These are phyloP conservation scores for Kingdonia uniflora DNA, from an alignment of 164 flowering plant species.

Conservation along the genomic window DNA sequence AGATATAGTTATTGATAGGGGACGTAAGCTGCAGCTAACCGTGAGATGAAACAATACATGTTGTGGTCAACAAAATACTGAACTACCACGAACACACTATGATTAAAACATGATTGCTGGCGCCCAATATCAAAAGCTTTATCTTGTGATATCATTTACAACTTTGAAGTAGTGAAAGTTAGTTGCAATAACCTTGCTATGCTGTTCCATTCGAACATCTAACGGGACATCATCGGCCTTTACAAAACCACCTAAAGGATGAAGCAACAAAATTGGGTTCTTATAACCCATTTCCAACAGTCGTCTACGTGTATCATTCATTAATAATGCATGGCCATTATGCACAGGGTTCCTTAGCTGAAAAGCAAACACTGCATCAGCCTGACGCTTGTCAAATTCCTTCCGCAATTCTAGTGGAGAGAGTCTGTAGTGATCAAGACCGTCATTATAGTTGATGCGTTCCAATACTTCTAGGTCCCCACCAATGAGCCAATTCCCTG, in stretches of 20 bases:
- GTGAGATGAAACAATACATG: too few species aligned
- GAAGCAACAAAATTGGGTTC: constrained; percentile 84
- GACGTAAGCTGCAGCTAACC: too few species aligned
- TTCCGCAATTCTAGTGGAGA: constrained; percentile 70
- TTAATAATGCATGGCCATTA: constrained; percentile 89
- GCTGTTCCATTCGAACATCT: constrained; percentile 97
- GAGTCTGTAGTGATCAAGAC: constrained; percentile 92
- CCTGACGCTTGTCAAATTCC: constrained; percentile 80
- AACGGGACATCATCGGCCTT: constrained; percentile 96
- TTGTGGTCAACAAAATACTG: too few species aligned
- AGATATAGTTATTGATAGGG: too few species aligned
- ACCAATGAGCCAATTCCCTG: constrained; percentile 94
- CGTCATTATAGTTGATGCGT: constrained; percentile 82
- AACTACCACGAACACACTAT: too few species aligned
- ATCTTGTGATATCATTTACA: background rate
- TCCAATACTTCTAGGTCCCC: constrained; percentile 84
- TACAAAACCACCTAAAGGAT: constrained; percentile 88
- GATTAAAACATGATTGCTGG: too few species aligned
- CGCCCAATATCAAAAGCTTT: too few species aligned
- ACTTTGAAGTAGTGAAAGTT: constrained; percentile 1
- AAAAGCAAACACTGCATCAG: constrained; percentile 98
- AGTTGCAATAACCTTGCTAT: constrained; percentile 62
- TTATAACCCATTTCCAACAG: constrained; percentile 88
- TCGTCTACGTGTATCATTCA: constrained; percentile 83
- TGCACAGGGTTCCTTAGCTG: constrained; percentile 96